A percentile compares a stretch with the other conserved stretches of the same genome.
Evolutionary conservation across 306 rosid species (phyloP).

Genomic region (Dryas alaskensis): DNA sequence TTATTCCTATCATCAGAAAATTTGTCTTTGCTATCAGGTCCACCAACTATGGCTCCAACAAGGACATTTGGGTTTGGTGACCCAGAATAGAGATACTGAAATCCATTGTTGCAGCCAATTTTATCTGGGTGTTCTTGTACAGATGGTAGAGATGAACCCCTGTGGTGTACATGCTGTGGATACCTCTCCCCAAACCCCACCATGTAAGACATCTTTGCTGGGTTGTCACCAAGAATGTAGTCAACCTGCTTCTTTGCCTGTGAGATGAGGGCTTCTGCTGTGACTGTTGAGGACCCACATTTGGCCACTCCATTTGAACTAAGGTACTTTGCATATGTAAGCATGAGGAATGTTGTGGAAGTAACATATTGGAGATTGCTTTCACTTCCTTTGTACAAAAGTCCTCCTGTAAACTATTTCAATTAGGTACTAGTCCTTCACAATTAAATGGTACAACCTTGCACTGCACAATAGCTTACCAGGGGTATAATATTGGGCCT

Average conservation of each 20-base stretch:
- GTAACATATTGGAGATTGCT: conserved; percentile 89
- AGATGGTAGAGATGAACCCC: conserved; percentile 81
- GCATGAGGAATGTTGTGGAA: conserved; percentile 52
- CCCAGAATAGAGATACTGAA: conserved; percentile 44
- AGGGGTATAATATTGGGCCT: conserved; percentile 74
- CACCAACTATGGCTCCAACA: conserved; percentile 84
- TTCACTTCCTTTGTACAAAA: conserved; percentile 63
- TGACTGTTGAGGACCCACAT: conserved; percentile 51
- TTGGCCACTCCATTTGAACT: conserved; percentile 30
- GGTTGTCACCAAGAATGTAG: conserved; percentile 78
- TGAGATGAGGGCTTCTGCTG: conserved; percentile 36
- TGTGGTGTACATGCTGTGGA: conserved; percentile 68
- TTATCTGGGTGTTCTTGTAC: conserved; percentile 30
- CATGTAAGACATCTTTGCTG: conserved; percentile 68
- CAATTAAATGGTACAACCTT: no score
- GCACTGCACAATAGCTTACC: conserved; percentile 36
- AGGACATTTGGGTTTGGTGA: conserved; percentile 74
- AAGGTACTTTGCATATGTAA: conserved; percentile 63
- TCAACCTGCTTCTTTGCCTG: conserved; percentile 77
- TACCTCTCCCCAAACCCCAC: conserved; percentile 72
- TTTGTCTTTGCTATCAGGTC: conserved; percentile 67
- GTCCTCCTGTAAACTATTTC: conserved; percentile 50
- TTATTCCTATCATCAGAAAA: conserved; percentile 71
- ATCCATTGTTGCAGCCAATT: conserved; percentile 59
- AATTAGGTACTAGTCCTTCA: not conserved